phyloP scores from a whole-genome alignment of 305 asterid species.

The Fraxinus latifolia region DNA sequence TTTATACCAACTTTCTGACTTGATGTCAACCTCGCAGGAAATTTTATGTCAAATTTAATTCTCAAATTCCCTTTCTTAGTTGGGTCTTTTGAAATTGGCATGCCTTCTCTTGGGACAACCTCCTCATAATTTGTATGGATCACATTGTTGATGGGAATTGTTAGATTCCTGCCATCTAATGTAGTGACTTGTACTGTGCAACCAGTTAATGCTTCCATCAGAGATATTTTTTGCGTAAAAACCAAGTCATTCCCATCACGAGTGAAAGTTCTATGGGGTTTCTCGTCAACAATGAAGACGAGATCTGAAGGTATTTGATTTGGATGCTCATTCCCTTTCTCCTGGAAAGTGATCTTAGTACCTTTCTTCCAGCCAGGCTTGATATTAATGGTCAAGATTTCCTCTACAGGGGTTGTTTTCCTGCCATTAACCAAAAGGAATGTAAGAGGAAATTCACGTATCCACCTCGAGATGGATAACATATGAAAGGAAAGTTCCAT shows the following conservation, averaged over 20 bases:
- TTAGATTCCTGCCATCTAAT: constrained; percentile 33
- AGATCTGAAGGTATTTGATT: constrained; percentile 34
- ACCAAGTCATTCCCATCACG: constrained; percentile 39
- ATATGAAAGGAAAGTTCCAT: neutral
- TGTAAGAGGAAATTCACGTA: neutral
- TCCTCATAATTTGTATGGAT: constrained; percentile 31
- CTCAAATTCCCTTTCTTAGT: constrained; percentile 32
- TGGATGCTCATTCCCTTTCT: constrained; percentile 39
- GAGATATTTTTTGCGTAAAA: constrained; percentile 22
- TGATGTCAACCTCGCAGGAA: constrained; percentile 30
- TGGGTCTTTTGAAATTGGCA: constrained; percentile 38
- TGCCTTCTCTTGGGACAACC: constrained; percentile 33
- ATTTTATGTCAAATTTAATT: constrained; percentile 35
- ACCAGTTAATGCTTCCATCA: constrained; percentile 32
- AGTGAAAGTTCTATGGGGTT: constrained; percentile 30
- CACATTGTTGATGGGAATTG: constrained; percentile 27
- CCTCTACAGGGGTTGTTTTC: constrained; percentile 26
- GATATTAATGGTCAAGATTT: constrained; percentile 29
- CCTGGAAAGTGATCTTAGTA: constrained; percentile 36
- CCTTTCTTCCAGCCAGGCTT: constrained; percentile 40
- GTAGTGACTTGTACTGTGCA: constrained; percentile 27
- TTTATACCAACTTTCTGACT: constrained; percentile 31
- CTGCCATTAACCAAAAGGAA: constrained; percentile 17
- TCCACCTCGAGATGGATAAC: neutral
- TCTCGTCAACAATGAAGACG: constrained; percentile 35